phyloP scores from a whole-genome alignment of 768 basidiomycete species.

The Tremella yokohamensis region DNA sequence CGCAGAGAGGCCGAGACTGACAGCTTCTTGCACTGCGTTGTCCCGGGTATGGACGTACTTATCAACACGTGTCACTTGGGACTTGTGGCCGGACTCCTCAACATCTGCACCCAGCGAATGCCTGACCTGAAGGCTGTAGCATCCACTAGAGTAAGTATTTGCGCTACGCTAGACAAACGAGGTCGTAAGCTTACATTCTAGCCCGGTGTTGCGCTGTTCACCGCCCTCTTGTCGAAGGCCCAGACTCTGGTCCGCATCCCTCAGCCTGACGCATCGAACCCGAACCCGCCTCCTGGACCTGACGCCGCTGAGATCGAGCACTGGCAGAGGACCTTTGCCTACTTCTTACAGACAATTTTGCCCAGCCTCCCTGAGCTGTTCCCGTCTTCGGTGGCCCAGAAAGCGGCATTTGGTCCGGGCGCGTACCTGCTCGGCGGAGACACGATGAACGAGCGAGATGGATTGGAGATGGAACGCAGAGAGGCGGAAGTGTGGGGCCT shows the following conservation, averaged over 20 bases:
- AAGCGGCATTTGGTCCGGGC: constrained; percentile 52
- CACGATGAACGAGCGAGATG: constrained; percentile 36
- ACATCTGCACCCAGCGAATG: constrained; percentile 73
- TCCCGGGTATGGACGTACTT: constrained; percentile 80
- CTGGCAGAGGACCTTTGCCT: constrained; percentile 82
- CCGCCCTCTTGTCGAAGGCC: constrained; percentile 85
- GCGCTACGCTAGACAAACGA: neutral
- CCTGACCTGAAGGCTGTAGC: constrained; percentile 65
- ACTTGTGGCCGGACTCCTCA: constrained; percentile 79
- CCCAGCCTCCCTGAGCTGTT: constrained; percentile 77
- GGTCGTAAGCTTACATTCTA: constrained; percentile 47
- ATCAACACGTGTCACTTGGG: constrained; percentile 74
- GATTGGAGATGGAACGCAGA: constrained; percentile 47
- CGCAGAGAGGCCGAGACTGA: constrained; percentile 80
- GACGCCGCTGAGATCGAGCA: constrained; percentile 67
- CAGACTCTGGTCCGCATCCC: constrained; percentile 78
- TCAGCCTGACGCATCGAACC: constrained; percentile 57
- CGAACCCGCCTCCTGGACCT: constrained; percentile 55
- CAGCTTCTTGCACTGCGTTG: constrained; percentile 74
- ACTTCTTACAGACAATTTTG: constrained; percentile 73
- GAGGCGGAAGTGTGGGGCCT: constrained; percentile 51
- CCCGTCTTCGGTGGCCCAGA: constrained; percentile 67
- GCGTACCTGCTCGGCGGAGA: constrained; percentile 49
- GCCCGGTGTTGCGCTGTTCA: constrained; percentile 89
- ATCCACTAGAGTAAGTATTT: constrained; percentile 67